Evolutionary conservation across 345 rosid genomes (phyloP).

Genomic region (Hypericum perforatum): DNA sequence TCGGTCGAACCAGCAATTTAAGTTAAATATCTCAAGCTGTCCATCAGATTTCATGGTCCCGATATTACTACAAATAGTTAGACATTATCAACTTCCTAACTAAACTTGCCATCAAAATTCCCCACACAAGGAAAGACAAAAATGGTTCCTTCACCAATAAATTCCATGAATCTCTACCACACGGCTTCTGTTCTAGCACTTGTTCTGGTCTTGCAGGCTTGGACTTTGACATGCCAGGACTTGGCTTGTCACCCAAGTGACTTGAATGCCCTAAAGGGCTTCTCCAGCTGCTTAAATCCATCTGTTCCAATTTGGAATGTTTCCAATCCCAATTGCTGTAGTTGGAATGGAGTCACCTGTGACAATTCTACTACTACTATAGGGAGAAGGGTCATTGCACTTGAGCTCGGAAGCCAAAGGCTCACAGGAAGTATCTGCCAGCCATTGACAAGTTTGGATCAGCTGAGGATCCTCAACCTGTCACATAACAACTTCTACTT

Average conservation of each 20-base stretch:
- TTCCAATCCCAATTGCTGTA: slow-evolving; percentile 17
- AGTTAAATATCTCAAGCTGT: too few species aligned
- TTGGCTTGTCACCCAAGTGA: slow-evolving; percentile 11
- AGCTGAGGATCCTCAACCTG: slow-evolving; percentile 22
- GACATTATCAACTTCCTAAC: too few species aligned
- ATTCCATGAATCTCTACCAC: too few species aligned
- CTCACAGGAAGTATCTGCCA: slow-evolving; percentile 15
- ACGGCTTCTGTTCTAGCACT: too few species aligned
- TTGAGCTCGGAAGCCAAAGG: slow-evolving; percentile 16
- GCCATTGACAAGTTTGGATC: slow-evolving; percentile 16
- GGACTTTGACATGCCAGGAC: slow-evolving; percentile 7
- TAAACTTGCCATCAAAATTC: too few species aligned
- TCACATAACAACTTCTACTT: slow-evolving; percentile 19
- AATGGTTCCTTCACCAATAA: too few species aligned
- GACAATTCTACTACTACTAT: slow-evolving; percentile 9
- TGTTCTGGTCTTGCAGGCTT: too few species aligned
- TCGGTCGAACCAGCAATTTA: too few species aligned
- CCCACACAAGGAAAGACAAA: too few species aligned
- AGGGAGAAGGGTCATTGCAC: slow-evolving; percentile 15
- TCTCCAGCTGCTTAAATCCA: slow-evolving; percentile 6
- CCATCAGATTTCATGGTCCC: too few species aligned
- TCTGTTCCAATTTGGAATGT: slow-evolving; percentile 12
- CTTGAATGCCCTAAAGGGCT: slow-evolving; percentile 10
- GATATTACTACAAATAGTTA: too few species aligned
- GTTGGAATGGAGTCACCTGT: slow-evolving; percentile 22